Conservation (phyloP, 495 filamentous ascomycete species). For the Lindgomyces ingoldianus region DNA sequence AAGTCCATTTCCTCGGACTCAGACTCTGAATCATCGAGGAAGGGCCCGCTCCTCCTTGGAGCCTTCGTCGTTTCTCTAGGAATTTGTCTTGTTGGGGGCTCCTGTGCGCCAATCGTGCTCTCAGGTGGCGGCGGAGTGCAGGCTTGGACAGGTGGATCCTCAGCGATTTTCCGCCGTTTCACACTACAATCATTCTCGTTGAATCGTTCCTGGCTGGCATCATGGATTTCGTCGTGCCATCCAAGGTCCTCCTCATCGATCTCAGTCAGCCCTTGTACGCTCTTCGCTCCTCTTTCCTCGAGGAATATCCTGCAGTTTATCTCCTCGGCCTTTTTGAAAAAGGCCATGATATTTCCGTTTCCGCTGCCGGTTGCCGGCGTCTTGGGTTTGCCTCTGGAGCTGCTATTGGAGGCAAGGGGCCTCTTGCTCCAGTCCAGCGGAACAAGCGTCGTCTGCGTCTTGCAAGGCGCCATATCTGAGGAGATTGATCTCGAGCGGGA, state of each 20-base stretch:
- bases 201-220: constrained; percentile 43
- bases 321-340: constrained; percentile 74
- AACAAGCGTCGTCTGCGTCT: constrained; percentile 34
- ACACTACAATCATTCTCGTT: constrained; percentile 52
- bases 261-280: constrained; percentile 35
- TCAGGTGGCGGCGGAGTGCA: constrained; percentile 35
- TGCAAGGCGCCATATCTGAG: constrained; percentile 28
- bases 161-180: constrained; percentile 51
- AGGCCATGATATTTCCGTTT: constrained; percentile 77
- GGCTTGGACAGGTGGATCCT: constrained; percentile 14
- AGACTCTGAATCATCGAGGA: constrained; percentile 69
- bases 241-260: constrained; percentile 29
- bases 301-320: constrained; percentile 45
- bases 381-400: constrained; percentile 41
- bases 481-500: constrained; percentile 27
- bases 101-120: constrained; percentile 46
- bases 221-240: background rate
- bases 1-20: constrained; percentile 54
- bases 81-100: constrained; percentile 38
- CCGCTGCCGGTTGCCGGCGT: constrained; percentile 55
- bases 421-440: constrained; percentile 28
- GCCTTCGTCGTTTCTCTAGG: background rate
- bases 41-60: constrained; percentile 50
- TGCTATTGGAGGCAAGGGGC: constrained; percentile 27
- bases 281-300: constrained; percentile 46